Conservation (phyloP, 495 filamentous ascomycete genomes). For the Podospora bellae-mahoneyi region DNA sequence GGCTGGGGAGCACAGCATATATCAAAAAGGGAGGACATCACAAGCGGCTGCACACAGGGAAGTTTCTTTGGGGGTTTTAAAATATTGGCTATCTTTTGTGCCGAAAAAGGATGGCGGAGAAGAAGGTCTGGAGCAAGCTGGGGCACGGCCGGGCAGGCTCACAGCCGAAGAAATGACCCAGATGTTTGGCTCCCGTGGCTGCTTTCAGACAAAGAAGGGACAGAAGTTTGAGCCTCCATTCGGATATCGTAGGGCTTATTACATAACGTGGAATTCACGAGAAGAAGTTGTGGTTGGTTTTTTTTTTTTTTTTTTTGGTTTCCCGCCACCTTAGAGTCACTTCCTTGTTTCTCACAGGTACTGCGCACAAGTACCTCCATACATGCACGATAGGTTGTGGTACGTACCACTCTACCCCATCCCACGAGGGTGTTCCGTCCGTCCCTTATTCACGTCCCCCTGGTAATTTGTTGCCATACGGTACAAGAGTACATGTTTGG, state of each 20-base stretch:
- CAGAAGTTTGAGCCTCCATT: background rate
- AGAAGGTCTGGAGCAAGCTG: background rate
- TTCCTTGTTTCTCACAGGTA: background rate
- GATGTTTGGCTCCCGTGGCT: background rate
- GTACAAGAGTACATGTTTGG: background rate
- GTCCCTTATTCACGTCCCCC: background rate
- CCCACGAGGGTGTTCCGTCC: background rate
- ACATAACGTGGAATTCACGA: background rate
- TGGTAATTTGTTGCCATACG: background rate
- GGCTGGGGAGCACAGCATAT: background rate
- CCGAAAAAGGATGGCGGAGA: background rate
- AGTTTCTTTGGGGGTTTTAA: background rate
- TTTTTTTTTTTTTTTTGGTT: background rate
- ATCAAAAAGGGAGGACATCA: background rate
- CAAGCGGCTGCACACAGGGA: background rate
- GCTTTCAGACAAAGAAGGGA: background rate
- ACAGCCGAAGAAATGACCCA: background rate
- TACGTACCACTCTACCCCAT: background rate
- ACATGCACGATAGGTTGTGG: background rate
- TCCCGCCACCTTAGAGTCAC: background rate
- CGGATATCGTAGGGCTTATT: background rate
- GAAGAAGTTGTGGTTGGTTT: background rate
- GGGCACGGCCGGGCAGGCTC: background rate
- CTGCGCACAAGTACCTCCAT: background rate
- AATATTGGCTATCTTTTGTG: background rate